A percentile compares a stretch with the other conserved stretches of the same genome.
phyloP scores from a whole-genome alignment of 768 basidiomycete species.

The Termitomyces sp. region DNA sequence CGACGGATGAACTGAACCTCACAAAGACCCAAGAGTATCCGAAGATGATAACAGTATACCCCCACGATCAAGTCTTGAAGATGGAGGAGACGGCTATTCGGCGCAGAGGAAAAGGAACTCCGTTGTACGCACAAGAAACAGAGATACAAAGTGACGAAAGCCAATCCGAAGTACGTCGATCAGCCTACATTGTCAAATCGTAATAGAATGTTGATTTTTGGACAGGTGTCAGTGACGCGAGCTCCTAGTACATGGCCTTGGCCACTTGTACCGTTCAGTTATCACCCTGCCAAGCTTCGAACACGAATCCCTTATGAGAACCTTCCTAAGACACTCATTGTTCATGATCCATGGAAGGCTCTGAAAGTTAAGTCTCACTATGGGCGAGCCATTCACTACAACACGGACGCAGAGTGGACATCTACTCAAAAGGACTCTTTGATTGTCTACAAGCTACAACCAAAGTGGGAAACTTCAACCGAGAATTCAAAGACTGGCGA shows the following conservation, averaged over 20 bases:
- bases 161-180: conserved; percentile 12
- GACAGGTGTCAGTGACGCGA: no score
- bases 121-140: not conserved
- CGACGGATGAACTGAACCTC: conserved; percentile 25
- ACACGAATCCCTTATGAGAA: conserved; percentile 19
- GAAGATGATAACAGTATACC: conserved; percentile 21
- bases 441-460: conserved; percentile 22
- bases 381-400: not conserved
- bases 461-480: not conserved
- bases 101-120: not conserved
- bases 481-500: no score
- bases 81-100: not conserved
- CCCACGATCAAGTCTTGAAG: not conserved
- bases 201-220: not conserved
- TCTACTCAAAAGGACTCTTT: conserved; percentile 23
- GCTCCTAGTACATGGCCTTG: conserved; percentile 21
- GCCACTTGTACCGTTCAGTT: conserved; percentile 36
- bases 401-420: conserved; percentile 18
- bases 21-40: conserved; percentile 32
- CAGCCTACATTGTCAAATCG: conserved; percentile 22
- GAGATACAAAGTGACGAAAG: not conserved
- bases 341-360: conserved; percentile 39
- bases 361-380: conserved; percentile 16
- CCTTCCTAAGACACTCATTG: conserved; percentile 34
- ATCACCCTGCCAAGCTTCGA: conserved; percentile 16